A percentile compares a stretch with the other conserved stretches of the same genome.
Evolutionary conservation across 768 basidiomycete species (phyloP).

Genomic region (Phylloporus sp.): DNA sequence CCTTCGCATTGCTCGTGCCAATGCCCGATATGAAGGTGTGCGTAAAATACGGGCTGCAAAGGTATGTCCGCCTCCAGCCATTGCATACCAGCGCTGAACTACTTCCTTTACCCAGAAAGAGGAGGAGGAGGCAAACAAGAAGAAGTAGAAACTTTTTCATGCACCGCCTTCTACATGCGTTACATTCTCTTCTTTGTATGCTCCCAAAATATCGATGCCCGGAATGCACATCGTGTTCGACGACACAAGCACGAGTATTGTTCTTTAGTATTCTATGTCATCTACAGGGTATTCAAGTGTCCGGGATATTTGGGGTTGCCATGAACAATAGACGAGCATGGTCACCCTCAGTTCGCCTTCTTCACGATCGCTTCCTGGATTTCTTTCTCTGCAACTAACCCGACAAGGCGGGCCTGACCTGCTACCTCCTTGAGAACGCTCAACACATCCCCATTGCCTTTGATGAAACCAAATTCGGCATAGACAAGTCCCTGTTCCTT

Average conservation of each 20-base stretch:
- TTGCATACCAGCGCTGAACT: slow-evolving; percentile 9
- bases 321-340: not conserved
- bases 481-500: slow-evolving; percentile 81
- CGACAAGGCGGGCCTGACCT: slow-evolving; percentile 79
- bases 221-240: slow-evolving; percentile 23
- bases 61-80: slow-evolving; percentile 45
- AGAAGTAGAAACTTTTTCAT: slow-evolving; percentile 56
- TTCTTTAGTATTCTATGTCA: not conserved
- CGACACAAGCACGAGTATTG: not conserved
- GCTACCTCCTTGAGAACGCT: slow-evolving; percentile 83
- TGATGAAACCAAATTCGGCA: slow-evolving; percentile 85
- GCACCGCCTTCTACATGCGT: slow-evolving; percentile 18
- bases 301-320: not conserved
- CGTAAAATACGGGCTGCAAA: slow-evolving; percentile 85
- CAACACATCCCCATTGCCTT: slow-evolving; percentile 82
- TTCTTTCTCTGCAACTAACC: slow-evolving; percentile 76
- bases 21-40: slow-evolving; percentile 78
- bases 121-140: slow-evolving; percentile 90
- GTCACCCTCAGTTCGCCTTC: slow-evolving; percentile 27
- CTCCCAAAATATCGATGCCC: slow-evolving; percentile 36
- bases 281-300: slow-evolving; percentile 17
- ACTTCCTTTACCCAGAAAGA: slow-evolving; percentile 54
- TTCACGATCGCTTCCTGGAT: slow-evolving; percentile 58
- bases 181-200: slow-evolving; percentile 24
- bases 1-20: slow-evolving; percentile 80